Conservation (phyloP, 2,329 filamentous ascomycete genomes). For the Rhinocladiella similis region DNA sequence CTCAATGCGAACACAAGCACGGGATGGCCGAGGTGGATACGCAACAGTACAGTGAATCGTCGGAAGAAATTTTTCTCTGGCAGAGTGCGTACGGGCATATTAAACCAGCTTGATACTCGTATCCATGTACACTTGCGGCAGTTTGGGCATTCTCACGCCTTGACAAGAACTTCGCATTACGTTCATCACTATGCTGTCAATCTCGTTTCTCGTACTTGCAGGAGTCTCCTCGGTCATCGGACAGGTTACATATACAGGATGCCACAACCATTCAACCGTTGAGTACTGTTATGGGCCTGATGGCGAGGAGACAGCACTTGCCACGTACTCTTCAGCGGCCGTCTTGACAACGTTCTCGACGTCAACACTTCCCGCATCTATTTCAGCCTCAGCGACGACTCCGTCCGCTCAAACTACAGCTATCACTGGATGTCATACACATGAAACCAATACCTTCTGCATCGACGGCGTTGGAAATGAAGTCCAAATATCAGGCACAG, state of each 20-base stretch:
- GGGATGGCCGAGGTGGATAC: neutral
- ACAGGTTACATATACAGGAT: slow-evolving; percentile 31
- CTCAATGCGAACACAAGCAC: too few species aligned
- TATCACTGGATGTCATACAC: slow-evolving; percentile 55
- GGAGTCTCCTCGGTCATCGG: neutral
- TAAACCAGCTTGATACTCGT: too few species aligned
- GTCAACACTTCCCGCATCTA: slow-evolving; percentile 21
- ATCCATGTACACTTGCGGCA: too few species aligned
- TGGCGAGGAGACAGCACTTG: slow-evolving; percentile 32
- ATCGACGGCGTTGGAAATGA: slow-evolving; percentile 38
- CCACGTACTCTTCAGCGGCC: slow-evolving; percentile 26
- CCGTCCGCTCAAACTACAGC: slow-evolving; percentile 42
- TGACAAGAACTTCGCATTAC: neutral
- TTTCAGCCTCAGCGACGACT: slow-evolving; percentile 23
- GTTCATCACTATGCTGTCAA: slow-evolving; percentile 7
- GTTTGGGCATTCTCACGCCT: neutral
- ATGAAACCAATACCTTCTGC: slow-evolving; percentile 44
- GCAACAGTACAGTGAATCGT: neutral
- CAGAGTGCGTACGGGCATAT: too few species aligned
- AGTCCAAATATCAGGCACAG: slow-evolving; percentile 41
- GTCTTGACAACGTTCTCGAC: slow-evolving; percentile 17
- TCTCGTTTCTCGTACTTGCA: neutral
- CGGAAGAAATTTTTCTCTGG: too few species aligned
- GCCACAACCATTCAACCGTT: slow-evolving; percentile 34
- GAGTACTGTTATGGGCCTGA: slow-evolving; percentile 35